These are phyloP conservation scores for Oxyria digyna DNA, from an alignment of 148 eudicot species.

Conservation along the genomic window DNA sequence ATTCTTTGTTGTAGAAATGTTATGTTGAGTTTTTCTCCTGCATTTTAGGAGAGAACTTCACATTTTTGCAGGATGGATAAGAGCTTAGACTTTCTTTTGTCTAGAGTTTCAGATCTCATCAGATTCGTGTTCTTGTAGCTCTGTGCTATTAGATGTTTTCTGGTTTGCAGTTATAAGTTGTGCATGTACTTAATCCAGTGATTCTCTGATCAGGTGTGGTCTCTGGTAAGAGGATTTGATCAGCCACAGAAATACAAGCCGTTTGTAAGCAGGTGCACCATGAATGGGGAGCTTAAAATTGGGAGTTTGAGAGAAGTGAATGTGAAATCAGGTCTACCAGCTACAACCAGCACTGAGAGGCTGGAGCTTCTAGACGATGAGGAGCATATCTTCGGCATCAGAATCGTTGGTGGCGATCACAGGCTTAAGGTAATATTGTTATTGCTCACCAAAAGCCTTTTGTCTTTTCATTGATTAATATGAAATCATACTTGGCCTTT, in stretches of 20 bases:
- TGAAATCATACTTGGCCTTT: background rate
- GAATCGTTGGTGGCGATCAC: conserved; percentile 53
- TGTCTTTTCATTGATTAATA: background rate
- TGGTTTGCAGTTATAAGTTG: background rate
- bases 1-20: background rate
- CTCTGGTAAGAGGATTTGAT: conserved; percentile 54
- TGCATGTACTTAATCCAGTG: background rate
- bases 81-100: too few species aligned
- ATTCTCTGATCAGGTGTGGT: conserved; percentile 38
- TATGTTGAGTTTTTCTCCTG: background rate
- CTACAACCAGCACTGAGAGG: conserved; percentile 47
- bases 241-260: conserved; percentile 67
- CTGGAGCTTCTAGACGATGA: conserved; percentile 48
- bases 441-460: background rate
- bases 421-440: conserved; percentile 32
- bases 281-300: conserved; percentile 37
- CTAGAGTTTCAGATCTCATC: background rate
- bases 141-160: background rate
- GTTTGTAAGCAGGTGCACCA: conserved; percentile 41
- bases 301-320: conserved; percentile 54
- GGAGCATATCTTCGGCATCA: conserved; percentile 43
- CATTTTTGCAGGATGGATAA: too few species aligned
- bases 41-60: background rate
- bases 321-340: conserved; percentile 59
- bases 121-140: background rate